A percentile compares a stretch with the other conserved stretches of the same genome.
Evolutionary conservation across 129 eudicot genomes (phyloP).

Genomic region (Kitagawia praeruptora): DNA sequence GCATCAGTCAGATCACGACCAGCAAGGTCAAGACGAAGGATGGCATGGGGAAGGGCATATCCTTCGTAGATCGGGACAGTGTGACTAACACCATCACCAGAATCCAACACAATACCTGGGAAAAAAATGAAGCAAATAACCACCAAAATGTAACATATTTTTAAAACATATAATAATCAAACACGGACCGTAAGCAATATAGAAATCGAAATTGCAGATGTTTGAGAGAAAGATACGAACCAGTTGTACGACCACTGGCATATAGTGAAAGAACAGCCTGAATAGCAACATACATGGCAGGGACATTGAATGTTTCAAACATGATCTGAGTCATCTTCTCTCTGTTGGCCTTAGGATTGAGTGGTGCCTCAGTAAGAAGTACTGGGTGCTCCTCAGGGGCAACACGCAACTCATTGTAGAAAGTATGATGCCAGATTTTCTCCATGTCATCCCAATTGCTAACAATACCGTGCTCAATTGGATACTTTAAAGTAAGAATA

Average conservation of each 20-base stretch:
- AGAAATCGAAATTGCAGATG: neutral
- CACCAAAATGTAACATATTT: neutral
- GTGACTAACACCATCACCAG: constrained; percentile 8
- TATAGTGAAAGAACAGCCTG: constrained; percentile 7
- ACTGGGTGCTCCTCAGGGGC: constrained; percentile 86
- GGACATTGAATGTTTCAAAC: constrained; percentile 1
- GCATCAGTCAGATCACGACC: constrained; percentile 25
- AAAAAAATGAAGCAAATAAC: neutral
- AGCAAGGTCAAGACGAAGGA: constrained; percentile 12
- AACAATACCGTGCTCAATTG: neutral
- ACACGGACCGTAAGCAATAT: neutral
- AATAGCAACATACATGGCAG: constrained; percentile 4
- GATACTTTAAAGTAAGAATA: neutral
- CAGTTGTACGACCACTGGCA: constrained; percentile 5
- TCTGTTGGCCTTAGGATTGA: constrained; percentile 17
- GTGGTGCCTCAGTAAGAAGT: constrained; percentile 68
- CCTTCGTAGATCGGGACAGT: constrained; percentile 4
- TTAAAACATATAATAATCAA: neutral
- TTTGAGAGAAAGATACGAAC: neutral
- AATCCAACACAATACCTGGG: constrained; percentile 5
- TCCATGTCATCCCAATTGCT: neutral
- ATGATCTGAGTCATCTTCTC: constrained; percentile 4
- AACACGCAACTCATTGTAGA: constrained; percentile 68
- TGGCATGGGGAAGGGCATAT: constrained; percentile 4
- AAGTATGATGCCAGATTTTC: neutral